Evolutionary conservation across 202 grass and related monocot genomes (phyloP).

Genomic region (Zoysia matrella): DNA sequence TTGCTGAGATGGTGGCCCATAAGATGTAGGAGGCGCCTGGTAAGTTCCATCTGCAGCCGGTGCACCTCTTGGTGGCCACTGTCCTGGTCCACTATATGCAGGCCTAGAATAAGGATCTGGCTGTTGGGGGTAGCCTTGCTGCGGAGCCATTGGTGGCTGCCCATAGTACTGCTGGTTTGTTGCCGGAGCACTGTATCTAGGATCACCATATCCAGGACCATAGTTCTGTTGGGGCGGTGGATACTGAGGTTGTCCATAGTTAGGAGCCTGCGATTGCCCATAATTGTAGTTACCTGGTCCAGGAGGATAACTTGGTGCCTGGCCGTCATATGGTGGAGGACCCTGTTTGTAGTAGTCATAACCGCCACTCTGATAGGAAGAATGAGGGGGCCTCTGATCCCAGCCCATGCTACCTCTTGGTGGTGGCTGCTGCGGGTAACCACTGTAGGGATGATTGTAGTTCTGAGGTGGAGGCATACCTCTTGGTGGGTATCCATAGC

Average conservation of each 20-base stretch:
- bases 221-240: conserved; percentile 56
- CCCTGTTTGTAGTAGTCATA: conserved; percentile 74
- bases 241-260: conserved; percentile 62
- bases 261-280: conserved; percentile 64
- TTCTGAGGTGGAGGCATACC: conserved; percentile 69
- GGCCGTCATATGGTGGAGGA: conserved; percentile 49
- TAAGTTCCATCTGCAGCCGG: conserved; percentile 53
- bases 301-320: conserved; percentile 53
- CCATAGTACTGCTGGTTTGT: conserved; percentile 80
- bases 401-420: conserved; percentile 62
- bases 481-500: conserved; percentile 68
- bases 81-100: conserved; percentile 57
- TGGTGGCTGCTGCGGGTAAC: conserved; percentile 55
- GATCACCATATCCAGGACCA: conserved; percentile 62
- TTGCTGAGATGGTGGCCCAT: conserved; percentile 65
- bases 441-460: conserved; percentile 56
- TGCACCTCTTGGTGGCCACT: conserved; percentile 56
- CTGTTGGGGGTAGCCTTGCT: conserved; percentile 74
- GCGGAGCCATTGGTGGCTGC: conserved; percentile 58
- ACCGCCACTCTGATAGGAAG: conserved; percentile 61
- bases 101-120: conserved; percentile 68
- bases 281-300: conserved; percentile 68
- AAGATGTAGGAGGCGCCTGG: conserved; percentile 60
- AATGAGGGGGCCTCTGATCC: conserved; percentile 61
- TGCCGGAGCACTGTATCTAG: conserved; percentile 59